Evolutionary conservation across 495 filamentous ascomycete species (phyloP).

Genomic region (Hypoxylon fuscum): DNA sequence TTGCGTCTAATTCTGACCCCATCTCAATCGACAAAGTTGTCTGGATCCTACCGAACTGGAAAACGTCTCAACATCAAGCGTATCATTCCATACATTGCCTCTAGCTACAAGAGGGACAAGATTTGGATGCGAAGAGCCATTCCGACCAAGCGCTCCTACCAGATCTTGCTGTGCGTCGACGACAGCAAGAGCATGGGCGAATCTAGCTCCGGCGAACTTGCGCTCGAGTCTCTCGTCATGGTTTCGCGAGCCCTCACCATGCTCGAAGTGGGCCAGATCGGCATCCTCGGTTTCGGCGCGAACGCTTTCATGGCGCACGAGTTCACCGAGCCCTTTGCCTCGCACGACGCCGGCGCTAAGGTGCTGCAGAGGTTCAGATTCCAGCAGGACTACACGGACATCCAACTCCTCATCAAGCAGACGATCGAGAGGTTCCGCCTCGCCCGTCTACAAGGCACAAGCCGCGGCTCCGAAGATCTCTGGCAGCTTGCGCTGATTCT

Average conservation of each 20-base stretch:
- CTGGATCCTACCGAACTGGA: conserved; percentile 95
- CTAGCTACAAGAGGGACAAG: conserved; percentile 97
- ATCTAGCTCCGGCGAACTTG: conserved; percentile 71
- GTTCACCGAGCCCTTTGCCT: conserved; percentile 79
- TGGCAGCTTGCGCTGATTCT: conserved; percentile 97
- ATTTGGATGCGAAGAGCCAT: conserved; percentile 98
- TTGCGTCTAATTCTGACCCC: conserved; percentile 94
- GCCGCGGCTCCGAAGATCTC: conserved; percentile 75
- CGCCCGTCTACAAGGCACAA: conserved; percentile 68
- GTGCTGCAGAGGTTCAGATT: conserved; percentile 89
- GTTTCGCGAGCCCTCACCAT: conserved; percentile 84
- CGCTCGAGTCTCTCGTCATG: conserved; percentile 91
- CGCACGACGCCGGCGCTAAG: conserved; percentile 79
- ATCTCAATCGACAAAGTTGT: conserved; percentile 93
- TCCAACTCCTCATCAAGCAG: conserved; percentile 75
- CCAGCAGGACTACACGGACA: conserved; percentile 82
- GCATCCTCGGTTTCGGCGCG: conserved; percentile 88
- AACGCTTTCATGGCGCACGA: conserved; percentile 87
- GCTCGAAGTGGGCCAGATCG: conserved; percentile 91
- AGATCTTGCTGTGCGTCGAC: conserved; percentile 96
- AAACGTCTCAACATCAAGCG: conserved; percentile 99
- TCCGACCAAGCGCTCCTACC: conserved; percentile 91
- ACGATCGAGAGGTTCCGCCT: conserved; percentile 84
- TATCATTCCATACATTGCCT: conserved; percentile 98
- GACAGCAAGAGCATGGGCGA: conserved; percentile 91